phyloP scores from a whole-genome alignment of 1,284 basidiomycete species.

The Agaricales sp. region DNA sequence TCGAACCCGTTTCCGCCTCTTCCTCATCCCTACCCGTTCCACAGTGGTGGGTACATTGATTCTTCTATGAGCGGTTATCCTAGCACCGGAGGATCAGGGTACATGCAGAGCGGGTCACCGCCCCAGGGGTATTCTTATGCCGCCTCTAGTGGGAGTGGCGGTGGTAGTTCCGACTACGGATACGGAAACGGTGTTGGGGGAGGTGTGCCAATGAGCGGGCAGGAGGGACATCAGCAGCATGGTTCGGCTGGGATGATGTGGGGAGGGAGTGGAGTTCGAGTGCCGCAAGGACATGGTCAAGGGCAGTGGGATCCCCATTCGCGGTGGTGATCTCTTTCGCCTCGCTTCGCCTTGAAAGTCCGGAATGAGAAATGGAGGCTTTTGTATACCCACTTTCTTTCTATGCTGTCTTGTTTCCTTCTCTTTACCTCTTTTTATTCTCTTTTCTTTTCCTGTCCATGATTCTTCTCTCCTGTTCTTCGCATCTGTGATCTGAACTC shows the following conservation, averaged over 20 bases:
- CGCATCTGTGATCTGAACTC: too few relatives aligned
- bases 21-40: background rate
- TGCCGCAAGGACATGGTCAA: background rate
- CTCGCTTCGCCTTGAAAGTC: too few relatives aligned
- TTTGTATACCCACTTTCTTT: background rate
- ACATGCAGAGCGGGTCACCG: background rate
- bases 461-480: too few relatives aligned
- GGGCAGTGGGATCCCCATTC: background rate
- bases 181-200: background rate
- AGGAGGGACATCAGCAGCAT: background rate
- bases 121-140: background rate
- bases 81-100: background rate
- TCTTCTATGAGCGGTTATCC: background rate
- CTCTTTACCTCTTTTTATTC: background rate
- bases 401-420: background rate
- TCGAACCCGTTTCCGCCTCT: background rate
- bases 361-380: too few relatives aligned
- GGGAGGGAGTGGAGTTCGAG: background rate
- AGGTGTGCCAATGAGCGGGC: background rate
- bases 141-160: background rate
- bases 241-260: background rate
- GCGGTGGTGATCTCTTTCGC: conserved; percentile 1
- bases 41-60: background rate
- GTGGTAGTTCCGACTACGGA: background rate
- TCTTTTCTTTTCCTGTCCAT: background rate